Conservation (phyloP, 148 eudicot species). For the Spergularia bocconei region DNA sequence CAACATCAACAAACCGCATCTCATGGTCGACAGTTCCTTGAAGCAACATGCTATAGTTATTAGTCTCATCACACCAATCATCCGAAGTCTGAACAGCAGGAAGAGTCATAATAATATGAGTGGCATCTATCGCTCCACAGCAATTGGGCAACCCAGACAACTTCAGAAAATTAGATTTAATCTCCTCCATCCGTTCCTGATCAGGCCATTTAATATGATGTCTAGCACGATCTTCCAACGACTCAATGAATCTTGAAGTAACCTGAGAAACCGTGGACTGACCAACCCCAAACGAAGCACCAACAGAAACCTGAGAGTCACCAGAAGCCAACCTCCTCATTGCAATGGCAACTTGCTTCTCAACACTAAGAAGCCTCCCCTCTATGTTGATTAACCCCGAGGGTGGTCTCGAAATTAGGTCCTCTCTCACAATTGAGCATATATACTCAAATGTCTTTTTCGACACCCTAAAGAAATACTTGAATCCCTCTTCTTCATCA, state of each 20-base stretch:
- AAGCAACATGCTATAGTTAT: constrained; percentile 81
- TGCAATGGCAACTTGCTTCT: constrained; percentile 97
- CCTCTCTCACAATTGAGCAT: constrained; percentile 85
- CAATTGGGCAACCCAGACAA: constrained; percentile 79
- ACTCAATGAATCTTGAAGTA: constrained; percentile 91
- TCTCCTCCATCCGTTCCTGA: constrained; percentile 39
- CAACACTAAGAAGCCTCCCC: constrained; percentile 95
- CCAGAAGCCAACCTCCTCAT: constrained; percentile 90
- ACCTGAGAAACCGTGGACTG: constrained; percentile 98
- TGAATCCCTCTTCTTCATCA: constrained; percentile 85
- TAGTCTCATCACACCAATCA: constrained; percentile 87
- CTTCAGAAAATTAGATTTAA: constrained; percentile 58
- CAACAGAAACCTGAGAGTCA: constrained; percentile 93
- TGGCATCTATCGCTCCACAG: constrained; percentile 87
- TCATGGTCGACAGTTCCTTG: constrained; percentile 87
- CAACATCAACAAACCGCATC: constrained; percentile 82
- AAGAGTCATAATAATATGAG: constrained; percentile 86
- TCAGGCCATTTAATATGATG: constrained; percentile 93
- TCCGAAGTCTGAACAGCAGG: constrained; percentile 92
- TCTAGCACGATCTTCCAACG: constrained; percentile 77
- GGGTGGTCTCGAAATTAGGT: constrained; percentile 91
- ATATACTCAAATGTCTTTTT: constrained; percentile 85
- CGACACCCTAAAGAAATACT: constrained; percentile 82
- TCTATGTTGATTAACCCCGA: constrained; percentile 97
- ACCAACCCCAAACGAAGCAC: constrained; percentile 93